Conservation (phyloP, 2,329 filamentous ascomycete genomes). For the Fusarium odoratissimum region DNA sequence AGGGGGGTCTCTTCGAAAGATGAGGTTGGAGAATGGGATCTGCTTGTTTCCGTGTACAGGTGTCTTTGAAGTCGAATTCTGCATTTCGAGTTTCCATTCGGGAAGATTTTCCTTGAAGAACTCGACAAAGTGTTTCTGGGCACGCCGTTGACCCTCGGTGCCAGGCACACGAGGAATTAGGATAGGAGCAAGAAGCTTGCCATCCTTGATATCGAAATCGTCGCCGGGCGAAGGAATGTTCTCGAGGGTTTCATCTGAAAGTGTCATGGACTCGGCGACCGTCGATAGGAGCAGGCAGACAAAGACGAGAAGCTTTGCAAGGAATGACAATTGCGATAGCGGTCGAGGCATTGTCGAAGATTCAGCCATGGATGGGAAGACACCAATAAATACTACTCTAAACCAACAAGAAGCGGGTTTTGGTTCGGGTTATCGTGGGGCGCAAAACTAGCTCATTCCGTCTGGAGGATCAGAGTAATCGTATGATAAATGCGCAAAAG, state of each 20-base stretch:
- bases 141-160: conserved; percentile 77
- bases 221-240: conserved; percentile 76
- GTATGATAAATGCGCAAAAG: neutral
- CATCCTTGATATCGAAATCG: conserved; percentile 83
- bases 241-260: conserved; percentile 81
- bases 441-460: conserved; percentile 40
- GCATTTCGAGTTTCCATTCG: conserved; percentile 81
- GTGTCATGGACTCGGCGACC: conserved; percentile 57
- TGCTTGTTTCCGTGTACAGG: conserved; percentile 77
- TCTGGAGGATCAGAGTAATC: conserved; percentile 18
- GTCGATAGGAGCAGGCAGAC: conserved; percentile 37
- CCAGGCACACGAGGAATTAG: conserved; percentile 89
- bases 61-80: conserved; percentile 90
- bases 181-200: conserved; percentile 85
- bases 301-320: conserved; percentile 36
- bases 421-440: conserved; percentile 35
- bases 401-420: conserved; percentile 35
- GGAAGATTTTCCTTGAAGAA: conserved; percentile 84
- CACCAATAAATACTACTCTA: conserved; percentile 34
- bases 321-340: conserved; percentile 25
- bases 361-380: conserved; percentile 27
- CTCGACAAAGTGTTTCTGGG: conserved; percentile 83
- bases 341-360: conserved; percentile 34
- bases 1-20: conserved; percentile 88
- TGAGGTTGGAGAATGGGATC: conserved; percentile 87